Evolutionary conservation across 192 early-diverging fungal species (phyloP), one percentile per base, ranked within the genome.

Genomic region (Coemansia sp.): DNA sequence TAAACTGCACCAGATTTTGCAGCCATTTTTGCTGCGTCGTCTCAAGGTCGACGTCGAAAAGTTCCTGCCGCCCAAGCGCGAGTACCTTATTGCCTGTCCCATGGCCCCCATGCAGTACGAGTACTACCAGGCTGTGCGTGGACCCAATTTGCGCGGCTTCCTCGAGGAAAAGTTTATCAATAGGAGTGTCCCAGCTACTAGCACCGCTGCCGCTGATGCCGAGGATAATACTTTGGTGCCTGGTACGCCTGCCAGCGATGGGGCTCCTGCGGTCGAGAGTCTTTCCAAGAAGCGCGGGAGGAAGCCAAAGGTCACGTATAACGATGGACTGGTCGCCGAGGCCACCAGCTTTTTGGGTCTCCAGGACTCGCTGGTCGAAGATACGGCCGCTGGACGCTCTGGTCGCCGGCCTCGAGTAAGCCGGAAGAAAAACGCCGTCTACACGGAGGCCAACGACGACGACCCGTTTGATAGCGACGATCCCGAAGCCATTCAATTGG

Each of bases 1-100:
- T 24, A 93, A 93, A 67, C 85, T 98, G 24, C 96, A 99, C 76
- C 86, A 87, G 39, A 96, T 98, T 54, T 74, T 99, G 39, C 89
- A 91, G 77, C 89, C 89, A 12, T 88, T 91, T 57, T 68, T 87
- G 60, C 62, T 87, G 35, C 69, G 86, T 53, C 75, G 87, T 29
- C 73, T 87, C 37, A 90, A 87, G 59, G 89, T 90, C n/a, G 64
- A 85, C 89, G 96, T 98, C 2, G 96, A 96, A 60, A 86, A 91
- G 46, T 80, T 86, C 19, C 65, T 99, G 65, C 97, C 97, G 17
- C 92, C 89, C 67, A 98, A 98, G 79, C 89, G 90, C 43, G 96
- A 97, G 79, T 92, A 94, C 59, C 65, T 97, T 8, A 68, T 98
- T 5, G 90, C 93, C 51, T 89, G 88, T 17, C 93, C 93, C 0